Percentiles rank a stretch among this genome's conserved stretches.
Evolutionary conservation across 805 yeast genomes (phyloP).

Genomic region (Metschnikowia picachoensis): DNA sequence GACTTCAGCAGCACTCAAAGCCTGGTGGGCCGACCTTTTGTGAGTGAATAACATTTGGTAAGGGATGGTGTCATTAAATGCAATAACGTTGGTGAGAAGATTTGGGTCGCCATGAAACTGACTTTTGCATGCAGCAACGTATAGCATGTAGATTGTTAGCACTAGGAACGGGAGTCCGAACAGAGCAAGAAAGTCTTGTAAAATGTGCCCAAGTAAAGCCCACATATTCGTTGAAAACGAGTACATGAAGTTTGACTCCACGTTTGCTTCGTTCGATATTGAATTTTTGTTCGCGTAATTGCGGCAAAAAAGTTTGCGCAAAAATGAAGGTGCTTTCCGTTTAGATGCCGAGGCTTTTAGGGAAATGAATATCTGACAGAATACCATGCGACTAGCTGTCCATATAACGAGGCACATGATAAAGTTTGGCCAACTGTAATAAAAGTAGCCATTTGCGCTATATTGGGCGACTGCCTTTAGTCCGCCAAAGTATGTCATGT

Average conservation of each 20-base stretch:
- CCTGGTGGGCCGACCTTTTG: neutral
- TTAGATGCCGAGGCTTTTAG: slow-evolving; percentile 12
- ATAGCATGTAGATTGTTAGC: slow-evolving; percentile 33
- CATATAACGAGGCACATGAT: slow-evolving; percentile 32
- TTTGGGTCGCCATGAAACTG: slow-evolving; percentile 6
- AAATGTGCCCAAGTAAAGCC: slow-evolving; percentile 29
- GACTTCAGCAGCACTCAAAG: too few species aligned
- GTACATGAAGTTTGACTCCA: neutral
- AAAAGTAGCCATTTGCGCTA: slow-evolving; percentile 21
- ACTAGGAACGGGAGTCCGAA: slow-evolving; percentile 45
- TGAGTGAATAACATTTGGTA: slow-evolving; percentile 19
- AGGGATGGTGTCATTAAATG: slow-evolving; percentile 24
- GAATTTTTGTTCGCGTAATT: neutral
- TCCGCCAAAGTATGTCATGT: slow-evolving; percentile 40
- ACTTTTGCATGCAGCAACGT: slow-evolving; percentile 18
- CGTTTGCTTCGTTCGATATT: neutral
- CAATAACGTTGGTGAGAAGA: slow-evolving; percentile 11
- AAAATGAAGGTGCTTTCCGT: neutral
- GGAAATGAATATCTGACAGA: slow-evolving; percentile 21
- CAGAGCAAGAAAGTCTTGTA: slow-evolving; percentile 29
- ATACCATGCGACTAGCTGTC: slow-evolving; percentile 22
- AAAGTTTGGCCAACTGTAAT: slow-evolving; percentile 42
- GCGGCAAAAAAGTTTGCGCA: slow-evolving; percentile 7
- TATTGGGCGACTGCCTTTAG: slow-evolving; percentile 35
- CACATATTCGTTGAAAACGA: slow-evolving; percentile 13